phyloP scores from a whole-genome alignment of 345 rosid species.

The Viola odorata region DNA sequence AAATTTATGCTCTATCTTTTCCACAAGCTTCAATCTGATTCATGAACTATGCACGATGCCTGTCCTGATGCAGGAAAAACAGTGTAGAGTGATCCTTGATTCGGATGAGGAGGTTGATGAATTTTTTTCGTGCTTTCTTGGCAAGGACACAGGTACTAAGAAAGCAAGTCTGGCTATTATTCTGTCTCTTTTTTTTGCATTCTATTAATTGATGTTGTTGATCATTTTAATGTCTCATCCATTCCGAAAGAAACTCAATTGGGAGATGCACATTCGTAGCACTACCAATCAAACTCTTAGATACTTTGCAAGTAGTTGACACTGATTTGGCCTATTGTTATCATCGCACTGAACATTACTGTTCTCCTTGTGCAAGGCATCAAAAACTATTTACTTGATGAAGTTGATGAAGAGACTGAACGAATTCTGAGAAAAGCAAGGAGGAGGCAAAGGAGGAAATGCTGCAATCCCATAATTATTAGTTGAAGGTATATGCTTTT shows the following conservation, averaged over 20 bases:
- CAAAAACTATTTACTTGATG: conserved; percentile 31
- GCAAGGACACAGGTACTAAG: conserved; percentile 46
- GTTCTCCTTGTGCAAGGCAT: conserved; percentile 13
- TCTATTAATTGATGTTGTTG: no score
- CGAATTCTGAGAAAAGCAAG: conserved; percentile 68
- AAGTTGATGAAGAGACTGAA: conserved; percentile 54
- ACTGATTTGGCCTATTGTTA: neutral
- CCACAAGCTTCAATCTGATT: no score
- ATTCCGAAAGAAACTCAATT: neutral
- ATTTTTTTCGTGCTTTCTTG: conserved; percentile 67
- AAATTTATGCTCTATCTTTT: no score
- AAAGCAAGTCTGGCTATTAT: neutral
- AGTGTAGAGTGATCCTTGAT: conserved; percentile 38
- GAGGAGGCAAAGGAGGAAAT: conserved; percentile 74
- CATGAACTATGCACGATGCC: neutral
- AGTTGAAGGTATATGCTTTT: conserved; percentile 43
- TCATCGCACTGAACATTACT: neutral
- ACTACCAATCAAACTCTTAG: neutral
- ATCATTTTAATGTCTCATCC: neutral
- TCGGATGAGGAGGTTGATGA: conserved; percentile 78
- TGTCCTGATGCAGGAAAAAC: conserved; percentile 39
- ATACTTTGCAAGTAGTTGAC: neutral
- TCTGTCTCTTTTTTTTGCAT: no score
- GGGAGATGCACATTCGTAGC: neutral
- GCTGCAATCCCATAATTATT: conserved; percentile 53